Evolutionary conservation across 2,329 filamentous ascomycete genomes (phyloP), one percentile per base, ranked within the genome.

Genomic region (Hypoxylon sp.): DNA sequence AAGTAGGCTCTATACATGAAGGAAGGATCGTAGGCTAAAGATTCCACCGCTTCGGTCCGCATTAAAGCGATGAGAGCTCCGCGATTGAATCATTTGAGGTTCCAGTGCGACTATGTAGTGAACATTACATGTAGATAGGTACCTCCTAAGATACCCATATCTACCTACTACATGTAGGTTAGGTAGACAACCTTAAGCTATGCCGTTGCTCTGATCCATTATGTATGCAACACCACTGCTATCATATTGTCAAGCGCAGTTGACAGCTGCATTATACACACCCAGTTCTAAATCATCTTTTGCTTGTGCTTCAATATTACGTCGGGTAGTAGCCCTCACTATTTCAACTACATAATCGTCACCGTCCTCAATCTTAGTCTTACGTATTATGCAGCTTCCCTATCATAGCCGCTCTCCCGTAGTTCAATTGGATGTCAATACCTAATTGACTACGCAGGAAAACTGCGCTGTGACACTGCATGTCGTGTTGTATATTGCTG

Each of bases 21-120:
- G 38, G 34, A 43, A 41, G 19, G 21, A 43, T 17, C 19, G 36
- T 25, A 55, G 48, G 50, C 25, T 38, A 52, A 65, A 43, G 49
- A 67, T 70, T 69, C 66, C 63, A 56, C 67, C 69, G 69, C 60
- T 61, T 75, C 75, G 74, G 72, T 38, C 62, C 45, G 56, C 61
- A 70, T 70, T 73, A 46, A 69, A 74, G 70, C 72, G 73, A 75
- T 55, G 55, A 41, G 28, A 19, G 41, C 28, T 52, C 28, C 43
- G 36, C 34, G 38, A 28, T 55, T 25, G 17, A 34, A 53, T 6
- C 38, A 6, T 32, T 32, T 19, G 30, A 28, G 19, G 46, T 38
- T 46, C 7, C 21, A 36, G 45, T 23, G 11, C 6, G 2, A 14
- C 23, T 23, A 28, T 3, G 25, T 45, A 14, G 36, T 21, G 1